These are phyloP conservation scores for Coemansia furcata DNA, from an alignment of 192 early-diverging fungal genomes.

Conservation along the genomic window DNA sequence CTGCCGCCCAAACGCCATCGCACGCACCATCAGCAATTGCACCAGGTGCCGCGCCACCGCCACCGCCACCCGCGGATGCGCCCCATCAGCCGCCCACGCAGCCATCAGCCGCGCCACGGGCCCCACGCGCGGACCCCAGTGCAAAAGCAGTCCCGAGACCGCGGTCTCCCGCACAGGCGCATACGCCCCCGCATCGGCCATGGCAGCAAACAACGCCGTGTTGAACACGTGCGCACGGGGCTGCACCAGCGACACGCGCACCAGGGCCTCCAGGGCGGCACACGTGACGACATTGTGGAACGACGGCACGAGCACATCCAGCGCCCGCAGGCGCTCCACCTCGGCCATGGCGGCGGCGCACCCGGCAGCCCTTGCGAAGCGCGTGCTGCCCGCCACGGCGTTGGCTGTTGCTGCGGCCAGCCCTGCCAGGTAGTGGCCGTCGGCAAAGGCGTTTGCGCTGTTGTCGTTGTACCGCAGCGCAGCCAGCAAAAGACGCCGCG, in stretches of 20 bases:
- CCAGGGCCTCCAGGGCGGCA: slow-evolving; percentile 71
- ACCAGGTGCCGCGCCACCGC: slow-evolving; percentile 3
- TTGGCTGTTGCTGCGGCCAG: slow-evolving; percentile 73
- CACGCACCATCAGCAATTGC: slow-evolving; percentile 29
- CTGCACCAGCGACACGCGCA: slow-evolving; percentile 60
- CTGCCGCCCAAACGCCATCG: slow-evolving; percentile 42
- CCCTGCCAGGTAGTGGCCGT: slow-evolving; percentile 72
- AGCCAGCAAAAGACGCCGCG: slow-evolving; percentile 68
- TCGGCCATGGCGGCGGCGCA: slow-evolving; percentile 51
- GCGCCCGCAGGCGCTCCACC: slow-evolving; percentile 72
- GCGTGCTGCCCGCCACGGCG: slow-evolving; percentile 53
- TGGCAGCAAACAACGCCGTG: slow-evolving; percentile 67
- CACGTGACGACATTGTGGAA: slow-evolving; percentile 84
- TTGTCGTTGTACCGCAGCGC: slow-evolving; percentile 94
- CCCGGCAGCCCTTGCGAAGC: slow-evolving; percentile 14
- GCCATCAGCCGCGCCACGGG: slow-evolving; percentile 29
- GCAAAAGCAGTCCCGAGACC: slow-evolving; percentile 71
- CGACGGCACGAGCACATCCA: slow-evolving; percentile 81
- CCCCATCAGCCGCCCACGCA: slow-evolving; percentile 18
- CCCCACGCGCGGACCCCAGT: slow-evolving; percentile 52
- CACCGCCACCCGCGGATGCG: slow-evolving; percentile 10
- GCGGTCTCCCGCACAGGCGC: slow-evolving; percentile 66
- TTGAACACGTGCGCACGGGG: slow-evolving; percentile 70
- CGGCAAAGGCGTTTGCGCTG: slow-evolving; percentile 80
- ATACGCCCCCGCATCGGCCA: slow-evolving; percentile 72